Base-by-base conservation (phyloP, 2,329 filamentous ascomycete genomes). In the Hypoxylon rubiginosum region DNA sequence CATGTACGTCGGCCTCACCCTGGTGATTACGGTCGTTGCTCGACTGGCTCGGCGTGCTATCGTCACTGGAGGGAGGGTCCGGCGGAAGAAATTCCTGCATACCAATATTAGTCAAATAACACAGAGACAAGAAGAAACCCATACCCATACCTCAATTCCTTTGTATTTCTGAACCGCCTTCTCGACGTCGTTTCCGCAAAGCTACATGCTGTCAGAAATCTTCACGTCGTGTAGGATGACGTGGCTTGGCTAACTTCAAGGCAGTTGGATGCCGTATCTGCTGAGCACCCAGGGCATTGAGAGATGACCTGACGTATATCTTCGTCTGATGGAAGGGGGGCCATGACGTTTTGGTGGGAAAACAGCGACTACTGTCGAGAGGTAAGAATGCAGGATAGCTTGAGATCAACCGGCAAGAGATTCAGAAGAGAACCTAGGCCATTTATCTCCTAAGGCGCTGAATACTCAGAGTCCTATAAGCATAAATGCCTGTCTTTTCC, bases 121-220 rank as follows among this genome's bases (percentile, higher is more conserved):
- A 43, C 11, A 4, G 9, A 34, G 7, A n/a, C n/a, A 19, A 19
- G 4, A 10, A 46, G 32, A 24, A 26, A 48, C 30, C n/a, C n/a
- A n/a, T n/a, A n/a, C 26, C 1, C 64, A 45, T 54, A 67, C 64
- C 59, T 63, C 59, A 45, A 63, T 45, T 10, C 3, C 28, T 17
- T 61, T 39, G 13, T 61, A 67, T 39, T 24, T 58, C 15, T 53
- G n/a, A 8, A 61, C 21, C 17, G 60, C 60, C 53, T 62, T 43
- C 3, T 58, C 43, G 9, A 67, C 43, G 49, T 67, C 53, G 32
- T 67, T 64, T 5, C 36, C 57, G 36, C 48, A 61, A 11, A 61
- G 53, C 60, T 67, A 46, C 15, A 51, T 19, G 2, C 26, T 46
- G 48, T 67, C 24, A 67, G 46, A 26, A 10, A 26, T 49, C 24